A percentile compares a stretch with the other conserved stretches of the same genome.
Evolutionary conservation across 2,329 filamentous ascomycete species (phyloP).

Genomic region (Fusarium sp.): DNA sequence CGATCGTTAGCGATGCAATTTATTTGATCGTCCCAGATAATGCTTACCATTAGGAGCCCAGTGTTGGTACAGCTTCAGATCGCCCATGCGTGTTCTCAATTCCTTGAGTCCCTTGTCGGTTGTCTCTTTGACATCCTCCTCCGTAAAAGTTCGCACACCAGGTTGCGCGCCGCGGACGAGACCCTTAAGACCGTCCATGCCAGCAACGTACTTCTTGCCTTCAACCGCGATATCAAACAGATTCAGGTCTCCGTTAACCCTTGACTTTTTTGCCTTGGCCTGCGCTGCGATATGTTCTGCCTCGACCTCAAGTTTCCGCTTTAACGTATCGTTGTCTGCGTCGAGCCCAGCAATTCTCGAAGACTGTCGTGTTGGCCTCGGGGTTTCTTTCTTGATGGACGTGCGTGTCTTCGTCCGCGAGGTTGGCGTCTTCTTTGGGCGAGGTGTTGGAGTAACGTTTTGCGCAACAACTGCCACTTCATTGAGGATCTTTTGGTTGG

Average conservation of each 20-base stretch:
- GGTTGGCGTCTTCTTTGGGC: constrained; percentile 53
- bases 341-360: constrained; percentile 67
- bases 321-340: constrained; percentile 58
- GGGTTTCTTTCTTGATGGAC: constrained; percentile 58
- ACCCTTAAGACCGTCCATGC: constrained; percentile 70
- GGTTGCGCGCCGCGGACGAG: constrained; percentile 77
- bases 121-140: constrained; percentile 84
- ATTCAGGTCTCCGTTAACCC: constrained; percentile 69
- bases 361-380: constrained; percentile 66
- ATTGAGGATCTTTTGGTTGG: constrained; percentile 83
- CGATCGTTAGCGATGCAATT: background rate
- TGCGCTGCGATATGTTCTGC: constrained; percentile 54
- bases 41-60: constrained; percentile 81
- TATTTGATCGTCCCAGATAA: no score
- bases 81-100: constrained; percentile 80
- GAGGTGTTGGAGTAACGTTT: constrained; percentile 70
- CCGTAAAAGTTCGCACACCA: constrained; percentile 84
- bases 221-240: constrained; percentile 83
- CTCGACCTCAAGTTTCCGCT: constrained; percentile 64
- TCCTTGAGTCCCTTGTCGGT: constrained; percentile 79
- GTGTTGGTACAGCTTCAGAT: constrained; percentile 81
- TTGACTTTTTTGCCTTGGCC: constrained; percentile 67
- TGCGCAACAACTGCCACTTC: constrained; percentile 79
- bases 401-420: constrained; percentile 49
- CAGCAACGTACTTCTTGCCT: constrained; percentile 79